Evolutionary conservation across 2,329 filamentous ascomycete genomes (phyloP).

Genomic region (Alternaria sp.): DNA sequence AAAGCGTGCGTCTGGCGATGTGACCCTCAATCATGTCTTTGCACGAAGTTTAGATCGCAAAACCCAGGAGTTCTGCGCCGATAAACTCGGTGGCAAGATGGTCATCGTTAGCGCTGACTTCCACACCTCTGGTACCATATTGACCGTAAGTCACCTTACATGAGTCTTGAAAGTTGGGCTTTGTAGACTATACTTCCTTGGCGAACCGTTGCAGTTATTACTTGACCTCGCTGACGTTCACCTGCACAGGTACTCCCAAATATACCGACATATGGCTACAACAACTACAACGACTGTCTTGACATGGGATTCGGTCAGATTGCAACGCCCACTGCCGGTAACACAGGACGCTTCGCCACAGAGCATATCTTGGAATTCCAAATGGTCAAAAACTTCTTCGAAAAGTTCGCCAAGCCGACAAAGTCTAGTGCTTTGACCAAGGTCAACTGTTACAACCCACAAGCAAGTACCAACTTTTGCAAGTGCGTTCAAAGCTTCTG

Average conservation of each 20-base stretch:
- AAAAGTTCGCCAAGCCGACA: neutral
- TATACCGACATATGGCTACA: neutral
- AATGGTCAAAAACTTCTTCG: constrained; percentile 1
- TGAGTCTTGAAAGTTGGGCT: neutral
- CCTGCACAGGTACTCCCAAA: neutral
- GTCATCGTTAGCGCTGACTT: neutral
- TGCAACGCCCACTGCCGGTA: neutral
- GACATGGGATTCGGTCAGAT: neutral
- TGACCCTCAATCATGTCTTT: neutral
- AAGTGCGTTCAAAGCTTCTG: constrained; percentile 2
- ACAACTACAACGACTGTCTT: neutral
- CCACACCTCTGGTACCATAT: neutral
- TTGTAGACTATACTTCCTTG: neutral
- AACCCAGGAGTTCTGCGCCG: neutral
- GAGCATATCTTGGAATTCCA: constrained; percentile 5
- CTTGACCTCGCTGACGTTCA: neutral
- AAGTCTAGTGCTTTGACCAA: neutral
- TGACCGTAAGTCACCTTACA: neutral
- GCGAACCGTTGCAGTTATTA: neutral
- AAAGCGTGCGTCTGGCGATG: neutral
- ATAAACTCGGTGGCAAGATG: neutral
- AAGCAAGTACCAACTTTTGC: neutral
- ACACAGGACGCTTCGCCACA: neutral
- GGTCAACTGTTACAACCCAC: neutral
- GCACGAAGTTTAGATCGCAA: neutral